Evolutionary conservation across 257 asterid genomes (phyloP).

Genomic region (Euphrasia confusa): DNA sequence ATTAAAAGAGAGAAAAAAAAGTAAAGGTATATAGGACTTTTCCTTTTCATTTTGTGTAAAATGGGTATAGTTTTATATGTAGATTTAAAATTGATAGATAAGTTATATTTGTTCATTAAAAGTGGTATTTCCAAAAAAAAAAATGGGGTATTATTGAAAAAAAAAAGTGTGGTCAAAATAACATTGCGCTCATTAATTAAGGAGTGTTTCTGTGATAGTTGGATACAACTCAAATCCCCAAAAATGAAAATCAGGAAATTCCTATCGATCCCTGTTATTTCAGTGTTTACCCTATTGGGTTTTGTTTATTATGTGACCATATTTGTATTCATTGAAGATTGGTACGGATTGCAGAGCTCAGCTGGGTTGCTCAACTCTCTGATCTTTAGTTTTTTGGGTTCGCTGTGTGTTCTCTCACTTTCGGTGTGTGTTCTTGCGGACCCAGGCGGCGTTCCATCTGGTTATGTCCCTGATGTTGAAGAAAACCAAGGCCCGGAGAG

Average conservation of each 20-base stretch:
- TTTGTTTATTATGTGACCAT: conserved; percentile 61
- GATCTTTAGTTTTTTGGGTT: conserved; percentile 54
- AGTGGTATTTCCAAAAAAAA: too few relatives aligned
- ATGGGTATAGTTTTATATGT: too few relatives aligned
- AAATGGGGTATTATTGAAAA: too few relatives aligned
- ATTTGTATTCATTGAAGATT: conserved; percentile 65
- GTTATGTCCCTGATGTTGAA: conserved; percentile 56
- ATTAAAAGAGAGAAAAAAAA: too few relatives aligned
- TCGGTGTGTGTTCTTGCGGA: conserved; percentile 50
- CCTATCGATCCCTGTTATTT: conserved; percentile 51
- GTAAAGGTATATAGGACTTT: too few relatives aligned
- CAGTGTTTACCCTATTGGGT: conserved; percentile 46
- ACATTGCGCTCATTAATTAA: too few relatives aligned
- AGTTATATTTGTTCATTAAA: too few relatives aligned
- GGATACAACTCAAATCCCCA: background rate
- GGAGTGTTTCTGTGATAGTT: too few relatives aligned
- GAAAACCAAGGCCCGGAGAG: conserved; percentile 30
- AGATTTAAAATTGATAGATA: too few relatives aligned
- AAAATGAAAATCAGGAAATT: conserved; percentile 51
- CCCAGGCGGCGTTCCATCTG: conserved; percentile 66
- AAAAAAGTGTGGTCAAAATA: too few relatives aligned
- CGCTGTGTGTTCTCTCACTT: conserved; percentile 38
- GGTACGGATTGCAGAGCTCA: conserved; percentile 56
- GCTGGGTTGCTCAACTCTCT: conserved; percentile 54
- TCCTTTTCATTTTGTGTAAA: too few relatives aligned